These are phyloP conservation scores for Leishmania major DNA, from an alignment of 208 protist genomes.

Conservation along the genomic window DNA sequence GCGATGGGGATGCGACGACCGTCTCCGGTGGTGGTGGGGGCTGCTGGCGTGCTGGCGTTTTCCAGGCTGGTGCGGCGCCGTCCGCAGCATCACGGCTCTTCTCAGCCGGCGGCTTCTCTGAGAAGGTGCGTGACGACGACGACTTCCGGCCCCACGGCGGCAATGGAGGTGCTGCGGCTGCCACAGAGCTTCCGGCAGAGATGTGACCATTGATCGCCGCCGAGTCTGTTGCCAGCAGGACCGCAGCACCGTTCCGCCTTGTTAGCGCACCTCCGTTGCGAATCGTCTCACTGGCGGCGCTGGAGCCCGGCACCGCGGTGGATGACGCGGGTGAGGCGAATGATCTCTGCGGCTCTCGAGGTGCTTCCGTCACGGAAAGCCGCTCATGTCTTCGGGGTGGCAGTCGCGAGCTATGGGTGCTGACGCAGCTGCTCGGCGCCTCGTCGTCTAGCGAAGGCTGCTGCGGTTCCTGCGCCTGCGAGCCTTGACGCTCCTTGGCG, in stretches of 20 bases:
- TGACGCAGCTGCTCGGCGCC: conserved; percentile 16
- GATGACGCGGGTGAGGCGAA: not conserved
- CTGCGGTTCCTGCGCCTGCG: not conserved
- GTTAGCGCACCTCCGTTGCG: not conserved
- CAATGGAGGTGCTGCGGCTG: not conserved
- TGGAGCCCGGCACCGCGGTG: not conserved
- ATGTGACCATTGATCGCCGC: not conserved
- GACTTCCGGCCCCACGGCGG: not conserved
- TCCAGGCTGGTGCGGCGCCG: not conserved
- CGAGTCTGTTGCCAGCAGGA: not conserved
- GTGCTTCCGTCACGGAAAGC: not conserved
- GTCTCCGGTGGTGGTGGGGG: not conserved
- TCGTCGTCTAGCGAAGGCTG: not conserved
- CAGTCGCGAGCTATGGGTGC: conserved; percentile 24
- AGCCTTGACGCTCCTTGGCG: not conserved
- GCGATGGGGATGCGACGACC: not conserved
- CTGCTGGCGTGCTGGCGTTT: not conserved
- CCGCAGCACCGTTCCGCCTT: not conserved
- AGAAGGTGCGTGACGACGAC: not conserved
- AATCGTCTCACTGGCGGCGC: not conserved
- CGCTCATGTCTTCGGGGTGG: conserved; percentile 15
- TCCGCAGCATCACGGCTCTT: not conserved
- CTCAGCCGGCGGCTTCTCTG: not conserved
- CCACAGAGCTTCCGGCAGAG: not conserved
- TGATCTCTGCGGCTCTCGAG: not conserved